Conservation (phyloP, 257 asterid genomes). For the Leonotis leonurus region DNA sequence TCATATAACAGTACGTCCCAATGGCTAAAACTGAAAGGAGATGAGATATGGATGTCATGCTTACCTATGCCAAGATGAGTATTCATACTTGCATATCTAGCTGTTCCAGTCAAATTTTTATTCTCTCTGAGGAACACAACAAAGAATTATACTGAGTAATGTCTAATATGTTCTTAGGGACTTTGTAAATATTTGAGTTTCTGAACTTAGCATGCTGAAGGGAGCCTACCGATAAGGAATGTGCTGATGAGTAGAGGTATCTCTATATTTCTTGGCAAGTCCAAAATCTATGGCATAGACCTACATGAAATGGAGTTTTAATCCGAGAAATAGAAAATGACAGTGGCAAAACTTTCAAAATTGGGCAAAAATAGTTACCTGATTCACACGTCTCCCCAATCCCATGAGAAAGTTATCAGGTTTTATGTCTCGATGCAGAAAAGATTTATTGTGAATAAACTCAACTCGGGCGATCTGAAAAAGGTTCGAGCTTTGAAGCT, state of each 20-base stretch:
- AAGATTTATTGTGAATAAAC: constrained; percentile 62
- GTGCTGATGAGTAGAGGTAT: constrained; percentile 72
- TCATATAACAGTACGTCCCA: no score
- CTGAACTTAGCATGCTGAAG: background rate
- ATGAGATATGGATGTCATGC: constrained; percentile 1
- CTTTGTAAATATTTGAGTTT: background rate
- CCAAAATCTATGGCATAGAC: constrained; percentile 86
- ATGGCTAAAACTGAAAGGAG: no score
- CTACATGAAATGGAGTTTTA: constrained; percentile 29
- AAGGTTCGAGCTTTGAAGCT: background rate
- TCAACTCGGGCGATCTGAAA: constrained; percentile 71
- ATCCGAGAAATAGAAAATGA: background rate
- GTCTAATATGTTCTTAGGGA: background rate
- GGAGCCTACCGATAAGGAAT: constrained; percentile 69
- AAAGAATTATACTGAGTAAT: no score
- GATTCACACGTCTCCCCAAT: constrained; percentile 80
- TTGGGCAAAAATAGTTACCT: constrained; percentile 28
- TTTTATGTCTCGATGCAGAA: constrained; percentile 80
- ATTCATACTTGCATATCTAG: constrained; percentile 92
- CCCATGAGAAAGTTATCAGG: constrained; percentile 92
- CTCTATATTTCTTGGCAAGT: constrained; percentile 82
- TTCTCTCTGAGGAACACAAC: constrained; percentile 53
- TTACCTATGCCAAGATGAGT: constrained; percentile 91
- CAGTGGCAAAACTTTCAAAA: background rate
- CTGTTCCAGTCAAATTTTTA: constrained; percentile 87